These are phyloP conservation scores for Periconia digitata DNA, from an alignment of 2,329 filamentous ascomycete species.

Conservation along the genomic window DNA sequence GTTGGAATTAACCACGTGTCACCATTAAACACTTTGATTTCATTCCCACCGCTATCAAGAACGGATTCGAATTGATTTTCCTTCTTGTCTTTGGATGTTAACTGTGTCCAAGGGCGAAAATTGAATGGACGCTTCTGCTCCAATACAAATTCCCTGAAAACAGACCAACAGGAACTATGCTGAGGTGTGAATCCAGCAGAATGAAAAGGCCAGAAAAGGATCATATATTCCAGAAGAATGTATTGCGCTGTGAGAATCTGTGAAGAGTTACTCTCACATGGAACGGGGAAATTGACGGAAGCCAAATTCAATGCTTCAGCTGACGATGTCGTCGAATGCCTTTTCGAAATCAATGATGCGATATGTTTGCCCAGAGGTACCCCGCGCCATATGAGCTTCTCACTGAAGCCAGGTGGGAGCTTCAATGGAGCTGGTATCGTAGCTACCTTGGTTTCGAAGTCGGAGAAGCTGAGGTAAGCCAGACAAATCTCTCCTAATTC, in stretches of 20 bases:
- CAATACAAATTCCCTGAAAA: slow-evolving; percentile 6
- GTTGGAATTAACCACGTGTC: not conserved
- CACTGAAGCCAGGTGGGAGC: not conserved
- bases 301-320: slow-evolving; percentile 1
- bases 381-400: not conserved
- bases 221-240: slow-evolving; percentile 8
- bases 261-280: not conserved
- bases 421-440: not conserved
- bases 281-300: not conserved
- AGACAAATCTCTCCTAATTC: slow-evolving; percentile 42
- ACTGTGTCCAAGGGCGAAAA: slow-evolving; percentile 12
- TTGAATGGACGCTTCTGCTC: slow-evolving; percentile 9
- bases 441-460: slow-evolving; percentile 37
- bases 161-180: not conserved
- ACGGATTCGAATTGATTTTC: not conserved
- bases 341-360: not conserved
- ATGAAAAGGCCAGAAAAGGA: slow-evolving; percentile 12
- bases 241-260: slow-evolving; percentile 2
- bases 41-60: no score
- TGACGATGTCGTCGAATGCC: not conserved
- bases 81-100: not conserved
- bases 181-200: not conserved
- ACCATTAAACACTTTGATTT: not conserved
- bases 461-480: slow-evolving; percentile 45
- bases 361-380: not conserved